These are phyloP conservation scores for Hericium rajendrae DNA, from an alignment of 768 basidiomycete species.

Conservation along the genomic window DNA sequence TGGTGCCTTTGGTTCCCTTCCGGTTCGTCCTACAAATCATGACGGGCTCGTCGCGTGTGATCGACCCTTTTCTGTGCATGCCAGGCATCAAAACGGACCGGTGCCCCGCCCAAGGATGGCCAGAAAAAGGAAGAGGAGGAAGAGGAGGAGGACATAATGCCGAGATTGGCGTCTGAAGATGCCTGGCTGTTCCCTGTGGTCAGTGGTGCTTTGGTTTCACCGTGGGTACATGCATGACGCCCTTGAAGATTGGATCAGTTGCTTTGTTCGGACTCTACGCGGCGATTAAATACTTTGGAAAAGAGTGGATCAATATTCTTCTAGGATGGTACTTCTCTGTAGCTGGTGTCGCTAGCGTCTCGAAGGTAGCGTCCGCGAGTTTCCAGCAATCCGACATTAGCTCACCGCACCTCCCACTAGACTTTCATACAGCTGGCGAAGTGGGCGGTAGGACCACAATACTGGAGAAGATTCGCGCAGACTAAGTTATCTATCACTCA, in stretches of 20 bases:
- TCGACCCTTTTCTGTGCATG: background rate
- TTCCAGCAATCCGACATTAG: background rate
- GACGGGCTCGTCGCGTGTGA: background rate
- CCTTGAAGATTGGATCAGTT: slow-evolving; percentile 52
- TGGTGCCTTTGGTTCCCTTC: slow-evolving; percentile 60
- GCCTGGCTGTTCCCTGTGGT: slow-evolving; percentile 75
- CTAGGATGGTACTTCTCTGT: slow-evolving; percentile 69
- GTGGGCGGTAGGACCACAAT: slow-evolving; percentile 36
- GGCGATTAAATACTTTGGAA: slow-evolving; percentile 66
- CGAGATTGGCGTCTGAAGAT: slow-evolving; percentile 54
- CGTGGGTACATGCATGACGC: too few relatives aligned
- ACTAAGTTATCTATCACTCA: background rate
- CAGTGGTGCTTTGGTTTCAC: slow-evolving; percentile 19
- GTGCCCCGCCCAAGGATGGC: slow-evolving; percentile 14
- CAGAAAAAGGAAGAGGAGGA: slow-evolving; percentile 43
- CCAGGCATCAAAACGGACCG: slow-evolving; percentile 9
- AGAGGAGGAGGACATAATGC: slow-evolving; percentile 48
- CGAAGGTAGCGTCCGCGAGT: slow-evolving; percentile 37
- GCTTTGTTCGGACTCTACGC: slow-evolving; percentile 60
- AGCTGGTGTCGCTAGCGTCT: slow-evolving; percentile 55
- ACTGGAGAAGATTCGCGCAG: slow-evolving; percentile 48
- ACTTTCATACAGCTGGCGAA: slow-evolving; percentile 41
- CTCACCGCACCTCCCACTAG: slow-evolving; percentile 22
- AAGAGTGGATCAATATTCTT: slow-evolving; percentile 75
- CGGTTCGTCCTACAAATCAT: slow-evolving; percentile 34